Percentiles rank a stretch among this genome's conserved stretches.
Conservation (phyloP, 2,329 filamentous ascomycete species). For the Hypoxylon sp. region DNA sequence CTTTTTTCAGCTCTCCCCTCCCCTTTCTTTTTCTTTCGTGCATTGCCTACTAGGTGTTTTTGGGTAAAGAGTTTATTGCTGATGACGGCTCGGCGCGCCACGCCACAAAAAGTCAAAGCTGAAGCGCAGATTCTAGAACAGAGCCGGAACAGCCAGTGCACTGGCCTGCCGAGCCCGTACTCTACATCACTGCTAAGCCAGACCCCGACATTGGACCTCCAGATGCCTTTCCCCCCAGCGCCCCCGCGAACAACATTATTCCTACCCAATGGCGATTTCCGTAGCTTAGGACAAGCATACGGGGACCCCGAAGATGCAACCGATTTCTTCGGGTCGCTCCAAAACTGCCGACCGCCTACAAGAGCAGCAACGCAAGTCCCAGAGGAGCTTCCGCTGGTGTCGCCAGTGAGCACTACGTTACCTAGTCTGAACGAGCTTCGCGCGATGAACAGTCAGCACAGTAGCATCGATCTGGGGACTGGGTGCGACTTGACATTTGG, state of each 20-base stretch:
- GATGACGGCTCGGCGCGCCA: not conserved
- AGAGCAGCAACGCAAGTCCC: not conserved
- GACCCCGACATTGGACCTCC: conserved; percentile 2
- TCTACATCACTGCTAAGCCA: conserved; percentile 3
- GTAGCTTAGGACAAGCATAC: conserved; percentile 7
- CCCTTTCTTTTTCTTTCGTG: not conserved
- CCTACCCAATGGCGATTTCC: conserved; percentile 3
- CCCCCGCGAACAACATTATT: conserved; percentile 2
- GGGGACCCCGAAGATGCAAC: not conserved
- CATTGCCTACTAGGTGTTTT: not conserved
- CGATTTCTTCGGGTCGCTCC: conserved; percentile 7
- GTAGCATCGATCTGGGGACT: not conserved
- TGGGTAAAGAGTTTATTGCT: not conserved
- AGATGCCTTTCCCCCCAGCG: not conserved
- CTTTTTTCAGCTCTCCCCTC: not conserved
- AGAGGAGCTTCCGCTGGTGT: not conserved
- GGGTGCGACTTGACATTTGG: not conserved
- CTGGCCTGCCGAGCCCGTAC: conserved; percentile 1
- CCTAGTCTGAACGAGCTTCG: conserved; percentile 7
- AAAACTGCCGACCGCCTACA: conserved; percentile 1
- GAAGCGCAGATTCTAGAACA: conserved; percentile 12
- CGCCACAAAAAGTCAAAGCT: conserved; percentile 6
- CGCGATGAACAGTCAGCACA: conserved; percentile 1
- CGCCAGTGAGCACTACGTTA: not conserved
- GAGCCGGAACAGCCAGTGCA: conserved; percentile 2